Evolutionary conservation across 306 rosid genomes (phyloP).

Genomic region (Coriaria nepalensis): DNA sequence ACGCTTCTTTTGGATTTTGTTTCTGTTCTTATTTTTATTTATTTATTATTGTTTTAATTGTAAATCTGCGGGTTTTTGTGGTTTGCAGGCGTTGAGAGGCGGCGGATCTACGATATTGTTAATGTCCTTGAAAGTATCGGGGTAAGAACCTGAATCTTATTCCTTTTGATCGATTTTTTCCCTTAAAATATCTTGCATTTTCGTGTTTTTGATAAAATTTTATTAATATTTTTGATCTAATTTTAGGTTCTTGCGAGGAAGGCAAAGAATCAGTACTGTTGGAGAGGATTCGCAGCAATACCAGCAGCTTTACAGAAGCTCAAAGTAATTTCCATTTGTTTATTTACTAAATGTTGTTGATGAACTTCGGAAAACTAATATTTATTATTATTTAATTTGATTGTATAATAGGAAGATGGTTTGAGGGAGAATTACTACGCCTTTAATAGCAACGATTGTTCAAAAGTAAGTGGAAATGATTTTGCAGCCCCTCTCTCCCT

Average conservation of each 20-base stretch:
- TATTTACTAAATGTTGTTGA: neutral
- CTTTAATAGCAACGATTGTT: constrained; percentile 21
- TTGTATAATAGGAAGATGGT: constrained; percentile 51
- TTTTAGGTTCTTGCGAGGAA: constrained; percentile 34
- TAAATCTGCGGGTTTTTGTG: neutral
- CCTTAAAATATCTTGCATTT: neutral
- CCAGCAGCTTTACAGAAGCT: constrained; percentile 48
- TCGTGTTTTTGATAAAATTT: neutral
- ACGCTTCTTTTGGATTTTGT: too few relatives aligned
- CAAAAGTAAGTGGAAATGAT: constrained; percentile 25
- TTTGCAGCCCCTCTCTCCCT: neutral
- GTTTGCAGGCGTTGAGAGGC: constrained; percentile 60
- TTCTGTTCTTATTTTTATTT: neutral
- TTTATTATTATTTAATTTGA: neutral
- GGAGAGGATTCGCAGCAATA: constrained; percentile 79
- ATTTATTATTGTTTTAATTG: neutral
- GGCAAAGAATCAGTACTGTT: constrained; percentile 77
- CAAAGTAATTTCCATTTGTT: constrained; percentile 26
- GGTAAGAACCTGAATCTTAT: constrained; percentile 16
- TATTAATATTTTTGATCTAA: neutral
- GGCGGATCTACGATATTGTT: constrained; percentile 88
- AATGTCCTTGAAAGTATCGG: constrained; percentile 84
- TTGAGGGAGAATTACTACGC: constrained; percentile 25
- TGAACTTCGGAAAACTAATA: neutral
- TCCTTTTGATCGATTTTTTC: neutral